phyloP scores from a whole-genome alignment of 1,284 basidiomycete species.

The Sporisorium exsertum region DNA sequence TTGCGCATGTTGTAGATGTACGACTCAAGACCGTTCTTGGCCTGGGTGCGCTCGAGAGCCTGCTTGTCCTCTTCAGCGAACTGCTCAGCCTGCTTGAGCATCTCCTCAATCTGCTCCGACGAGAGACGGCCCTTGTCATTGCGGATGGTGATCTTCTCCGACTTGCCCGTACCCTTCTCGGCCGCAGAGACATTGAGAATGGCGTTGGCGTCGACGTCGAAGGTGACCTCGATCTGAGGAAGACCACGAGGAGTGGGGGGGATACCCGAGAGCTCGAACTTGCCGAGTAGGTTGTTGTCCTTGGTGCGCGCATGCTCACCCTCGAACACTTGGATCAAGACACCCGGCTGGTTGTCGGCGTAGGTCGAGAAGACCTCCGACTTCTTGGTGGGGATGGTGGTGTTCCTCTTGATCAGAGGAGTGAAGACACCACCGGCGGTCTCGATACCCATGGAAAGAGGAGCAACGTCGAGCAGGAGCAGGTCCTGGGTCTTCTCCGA shows the following conservation, averaged over 20 bases:
- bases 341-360: too few species aligned
- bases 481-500: slow-evolving; percentile 99
- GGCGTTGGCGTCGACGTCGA: too few species aligned
- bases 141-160: too few species aligned
- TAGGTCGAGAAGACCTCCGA: slow-evolving; percentile 99
- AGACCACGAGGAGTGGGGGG: slow-evolving; percentile 98
- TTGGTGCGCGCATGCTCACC: slow-evolving; percentile 99
- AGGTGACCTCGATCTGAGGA: slow-evolving; percentile 95
- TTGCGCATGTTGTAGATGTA: too few species aligned
- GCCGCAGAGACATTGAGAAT: too few species aligned
- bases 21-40: slow-evolving; percentile 86
- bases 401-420: slow-evolving; percentile 96
- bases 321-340: slow-evolving; percentile 97
- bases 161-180: too few species aligned
- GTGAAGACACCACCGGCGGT: slow-evolving; percentile 99
- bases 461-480: too few species aligned
- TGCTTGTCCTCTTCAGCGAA: slow-evolving; percentile 79
- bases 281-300: slow-evolving; percentile 99
- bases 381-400: slow-evolving; percentile 98
- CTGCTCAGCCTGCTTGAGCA: slow-evolving; percentile 74
- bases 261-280: slow-evolving; percentile 98
- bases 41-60: slow-evolving; percentile 77
- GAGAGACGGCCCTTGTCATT: too few species aligned
- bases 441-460: slow-evolving; percentile 94
- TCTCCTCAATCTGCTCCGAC: too few species aligned